Evolutionary conservation across 2,329 filamentous ascomycete species (phyloP).

Genomic region (Fusarium ambrosium): DNA sequence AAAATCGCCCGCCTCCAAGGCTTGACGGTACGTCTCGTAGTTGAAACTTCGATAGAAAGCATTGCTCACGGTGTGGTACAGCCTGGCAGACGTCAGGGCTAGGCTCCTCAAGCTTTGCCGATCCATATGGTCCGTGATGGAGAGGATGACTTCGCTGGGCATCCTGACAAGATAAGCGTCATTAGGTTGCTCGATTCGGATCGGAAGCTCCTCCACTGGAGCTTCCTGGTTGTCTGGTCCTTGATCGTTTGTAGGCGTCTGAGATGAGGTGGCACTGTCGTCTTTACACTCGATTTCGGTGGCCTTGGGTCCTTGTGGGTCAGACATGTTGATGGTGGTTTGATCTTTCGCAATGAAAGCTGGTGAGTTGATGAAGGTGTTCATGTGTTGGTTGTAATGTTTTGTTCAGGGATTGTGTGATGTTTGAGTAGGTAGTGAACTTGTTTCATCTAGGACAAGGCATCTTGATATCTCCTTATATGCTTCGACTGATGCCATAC

Average conservation of each 20-base stretch:
- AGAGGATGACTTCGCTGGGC: background rate
- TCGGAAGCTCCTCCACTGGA: background rate
- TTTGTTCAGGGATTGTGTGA: background rate
- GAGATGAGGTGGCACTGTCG: background rate
- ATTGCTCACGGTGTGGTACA: background rate
- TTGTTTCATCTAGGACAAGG: background rate
- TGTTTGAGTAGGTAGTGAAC: background rate
- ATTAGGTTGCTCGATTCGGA: background rate
- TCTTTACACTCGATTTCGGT: background rate
- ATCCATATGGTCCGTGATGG: background rate
- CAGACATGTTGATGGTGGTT: background rate
- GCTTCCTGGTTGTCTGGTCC: background rate
- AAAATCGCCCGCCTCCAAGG: background rate
- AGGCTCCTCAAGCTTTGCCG: background rate
- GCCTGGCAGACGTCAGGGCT: background rate
- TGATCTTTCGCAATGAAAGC: background rate
- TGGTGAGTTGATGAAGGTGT: background rate
- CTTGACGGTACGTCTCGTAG: background rate
- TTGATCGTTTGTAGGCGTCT: background rate
- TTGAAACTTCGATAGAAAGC: background rate
- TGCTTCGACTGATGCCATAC: background rate
- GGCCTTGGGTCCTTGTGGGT: background rate
- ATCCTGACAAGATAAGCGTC: background rate
- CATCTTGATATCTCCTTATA: background rate
- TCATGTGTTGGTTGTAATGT: background rate